Evolutionary conservation across 1,284 basidiomycete species (phyloP).

Genomic region (Marasmius sp.): DNA sequence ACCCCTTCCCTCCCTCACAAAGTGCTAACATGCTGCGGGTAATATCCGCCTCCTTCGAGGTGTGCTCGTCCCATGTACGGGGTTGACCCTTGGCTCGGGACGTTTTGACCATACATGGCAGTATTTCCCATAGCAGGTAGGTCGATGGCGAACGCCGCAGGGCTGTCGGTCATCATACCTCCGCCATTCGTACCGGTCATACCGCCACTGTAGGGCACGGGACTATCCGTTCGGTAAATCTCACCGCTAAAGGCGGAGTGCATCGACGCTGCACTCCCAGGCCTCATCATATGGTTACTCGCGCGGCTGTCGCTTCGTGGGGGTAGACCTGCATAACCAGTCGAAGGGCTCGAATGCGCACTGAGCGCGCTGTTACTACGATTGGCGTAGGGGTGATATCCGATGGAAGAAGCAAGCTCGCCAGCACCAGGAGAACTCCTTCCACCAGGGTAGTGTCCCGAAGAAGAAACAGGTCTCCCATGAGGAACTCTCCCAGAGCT

Average conservation of each 20-base stretch:
- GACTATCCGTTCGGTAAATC: constrained; percentile 36
- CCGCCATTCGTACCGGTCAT: background rate
- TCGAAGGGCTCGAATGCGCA: constrained; percentile 12
- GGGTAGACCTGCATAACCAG: constrained; percentile 14
- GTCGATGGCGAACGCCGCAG: constrained; percentile 35
- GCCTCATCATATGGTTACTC: background rate
- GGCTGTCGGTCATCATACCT: constrained; percentile 29
- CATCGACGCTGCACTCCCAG: constrained; percentile 11
- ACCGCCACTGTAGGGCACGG: constrained; percentile 22
- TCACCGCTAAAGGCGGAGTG: constrained; percentile 18
- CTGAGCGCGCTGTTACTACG: constrained; percentile 4
- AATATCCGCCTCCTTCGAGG: constrained; percentile 11
- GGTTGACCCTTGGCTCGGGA: background rate
- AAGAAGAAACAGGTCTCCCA: constrained; percentile 2
- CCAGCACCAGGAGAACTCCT: background rate
- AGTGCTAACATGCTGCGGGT: constrained; percentile 22
- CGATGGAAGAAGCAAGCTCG: background rate
- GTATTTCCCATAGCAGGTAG: constrained; percentile 27
- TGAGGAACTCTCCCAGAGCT: background rate
- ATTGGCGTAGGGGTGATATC: constrained; percentile 13
- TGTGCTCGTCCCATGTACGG: constrained; percentile 3
- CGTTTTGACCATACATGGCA: constrained; percentile 16
- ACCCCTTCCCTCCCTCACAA: constrained; percentile 7
- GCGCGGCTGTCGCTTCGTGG: background rate
- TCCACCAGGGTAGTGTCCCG: background rate